Base-by-base conservation (phyloP, 306 rosid species). In the Prunus salicina region DNA sequence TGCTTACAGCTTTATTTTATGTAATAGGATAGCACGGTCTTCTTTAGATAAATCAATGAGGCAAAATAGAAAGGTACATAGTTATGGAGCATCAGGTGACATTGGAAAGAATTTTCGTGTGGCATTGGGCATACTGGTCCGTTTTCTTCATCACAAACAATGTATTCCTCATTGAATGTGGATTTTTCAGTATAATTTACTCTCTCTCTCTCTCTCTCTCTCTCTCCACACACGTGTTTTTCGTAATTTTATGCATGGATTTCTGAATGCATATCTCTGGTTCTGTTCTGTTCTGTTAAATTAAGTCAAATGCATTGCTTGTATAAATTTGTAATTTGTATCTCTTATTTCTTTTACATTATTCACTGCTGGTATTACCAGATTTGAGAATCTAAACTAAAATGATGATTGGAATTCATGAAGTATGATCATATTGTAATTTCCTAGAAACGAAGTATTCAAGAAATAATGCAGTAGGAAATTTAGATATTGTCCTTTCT, bases 41-140 rank as follows among this genome's bases (percentile, higher is more conserved):
- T 76, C 56, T 61, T 85, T 91, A 77, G 60, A 87, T 79, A 90
- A 86, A 80, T 69, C 75, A 46, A 71, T 28, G 73, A 90, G 82
- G 82, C 85, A 78, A 55, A 84, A 81, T 4, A 87, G 78, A 64
- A 84, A 85, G 82, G 38, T 22, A 45, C 78, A 80, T 75, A 79
- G 62, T 73, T 18, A 53, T 51, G 80, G 78, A 58, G 75, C 79
- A 62, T 72, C 79, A 34, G 89, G 83, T 57, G 82, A 79, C 77
- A 67, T 83, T 72, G 84, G 78, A 74, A 88, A 72, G 78, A 90
- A 88, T 75, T 74, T 60, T 15, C 91, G 77, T 45, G 86, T 69
- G 25, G 87, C 91, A 56, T 72, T 91, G 76, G 56, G 85, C 82
- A 81, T 91, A 83, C 78, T 93, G 97, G 98, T 93, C 51, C 52